These are phyloP conservation scores for Elaeis guineensis DNA, from an alignment of 176 grass and related monocot species.

Conservation along the genomic window DNA sequence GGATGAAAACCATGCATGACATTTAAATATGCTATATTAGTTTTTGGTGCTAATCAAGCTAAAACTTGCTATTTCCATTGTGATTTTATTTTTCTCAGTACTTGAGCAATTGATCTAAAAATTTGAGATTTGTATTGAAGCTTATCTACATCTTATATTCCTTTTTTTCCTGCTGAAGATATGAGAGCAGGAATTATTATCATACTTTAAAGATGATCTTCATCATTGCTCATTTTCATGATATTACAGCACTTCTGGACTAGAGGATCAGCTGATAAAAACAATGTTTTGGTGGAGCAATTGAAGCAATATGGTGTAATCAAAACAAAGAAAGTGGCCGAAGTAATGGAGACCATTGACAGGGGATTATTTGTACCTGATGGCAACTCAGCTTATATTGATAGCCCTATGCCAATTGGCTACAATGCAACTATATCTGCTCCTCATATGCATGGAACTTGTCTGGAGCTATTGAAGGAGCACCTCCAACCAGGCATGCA, in stretches of 20 bases:
- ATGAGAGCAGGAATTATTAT: too few species aligned
- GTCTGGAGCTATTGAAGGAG: conserved; percentile 68
- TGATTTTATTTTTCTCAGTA: too few species aligned
- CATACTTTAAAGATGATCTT: too few species aligned
- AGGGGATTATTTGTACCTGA: conserved; percentile 57
- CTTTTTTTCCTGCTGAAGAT: too few species aligned
- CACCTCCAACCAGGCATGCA: conserved; percentile 66
- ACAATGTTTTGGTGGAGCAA: conserved; percentile 58
- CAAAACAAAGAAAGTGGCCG: conserved; percentile 40
- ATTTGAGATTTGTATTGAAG: too few species aligned
- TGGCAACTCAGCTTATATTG: conserved; percentile 41
- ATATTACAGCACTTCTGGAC: conserved; percentile 58
- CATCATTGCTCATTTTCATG: neutral
- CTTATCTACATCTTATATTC: too few species aligned
- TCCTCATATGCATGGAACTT: conserved; percentile 80
- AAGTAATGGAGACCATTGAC: conserved; percentile 67
- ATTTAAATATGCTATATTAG: too few species aligned
- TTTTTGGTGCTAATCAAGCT: too few species aligned
- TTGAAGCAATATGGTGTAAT: conserved; percentile 42
- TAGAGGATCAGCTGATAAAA: conserved; percentile 48
- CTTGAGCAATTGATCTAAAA: too few species aligned
- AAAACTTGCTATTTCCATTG: too few species aligned
- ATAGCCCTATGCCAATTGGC: conserved; percentile 76
- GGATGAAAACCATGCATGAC: too few species aligned
- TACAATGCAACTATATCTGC: conserved; percentile 79